These are phyloP conservation scores for Aeschynomene evenia DNA, from an alignment of 306 rosid species.

Conservation along the genomic window DNA sequence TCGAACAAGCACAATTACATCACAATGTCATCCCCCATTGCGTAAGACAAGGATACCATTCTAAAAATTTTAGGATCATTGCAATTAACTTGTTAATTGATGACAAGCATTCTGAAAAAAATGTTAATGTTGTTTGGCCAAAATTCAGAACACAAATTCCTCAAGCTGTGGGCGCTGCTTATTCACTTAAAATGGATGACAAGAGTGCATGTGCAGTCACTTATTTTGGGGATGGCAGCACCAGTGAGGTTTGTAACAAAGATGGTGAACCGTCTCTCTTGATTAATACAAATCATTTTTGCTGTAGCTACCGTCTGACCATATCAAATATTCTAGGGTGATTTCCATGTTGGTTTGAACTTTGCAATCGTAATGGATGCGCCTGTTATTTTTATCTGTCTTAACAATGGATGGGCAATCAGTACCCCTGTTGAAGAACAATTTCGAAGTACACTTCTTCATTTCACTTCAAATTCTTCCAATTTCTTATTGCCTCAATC, in stretches of 20 bases:
- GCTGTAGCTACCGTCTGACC: not conserved
- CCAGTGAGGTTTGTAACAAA: slow-evolving; percentile 55
- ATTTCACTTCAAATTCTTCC: not conserved
- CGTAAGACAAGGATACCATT: slow-evolving; percentile 44
- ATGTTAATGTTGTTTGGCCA: slow-evolving; percentile 22
- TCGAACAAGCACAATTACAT: slow-evolving; percentile 62
- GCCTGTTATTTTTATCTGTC: slow-evolving; percentile 51
- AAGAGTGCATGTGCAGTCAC: slow-evolving; percentile 60
- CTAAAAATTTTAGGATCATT: not conserved
- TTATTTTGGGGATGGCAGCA: slow-evolving; percentile 62
- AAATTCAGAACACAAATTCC: slow-evolving; percentile 68
- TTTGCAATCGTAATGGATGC: slow-evolving; percentile 63
- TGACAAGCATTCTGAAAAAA: slow-evolving; percentile 16
- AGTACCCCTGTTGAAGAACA: slow-evolving; percentile 59
- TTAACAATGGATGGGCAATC: slow-evolving; percentile 69
- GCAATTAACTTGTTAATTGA: not conserved
- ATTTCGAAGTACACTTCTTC: slow-evolving; percentile 52
- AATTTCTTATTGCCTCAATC: not conserved
- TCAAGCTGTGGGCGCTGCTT: slow-evolving; percentile 74
- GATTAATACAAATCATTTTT: not conserved
- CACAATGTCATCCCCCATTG: slow-evolving; percentile 72
- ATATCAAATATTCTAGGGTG: slow-evolving; percentile 48
- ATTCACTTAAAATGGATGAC: slow-evolving; percentile 69
- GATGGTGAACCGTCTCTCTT: not conserved
- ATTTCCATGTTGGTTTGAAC: slow-evolving; percentile 60